Percentiles rank a stretch among this genome's conserved stretches.
Conservation (phyloP, 805 yeast genomes). For the Candida sanyiensis region DNA sequence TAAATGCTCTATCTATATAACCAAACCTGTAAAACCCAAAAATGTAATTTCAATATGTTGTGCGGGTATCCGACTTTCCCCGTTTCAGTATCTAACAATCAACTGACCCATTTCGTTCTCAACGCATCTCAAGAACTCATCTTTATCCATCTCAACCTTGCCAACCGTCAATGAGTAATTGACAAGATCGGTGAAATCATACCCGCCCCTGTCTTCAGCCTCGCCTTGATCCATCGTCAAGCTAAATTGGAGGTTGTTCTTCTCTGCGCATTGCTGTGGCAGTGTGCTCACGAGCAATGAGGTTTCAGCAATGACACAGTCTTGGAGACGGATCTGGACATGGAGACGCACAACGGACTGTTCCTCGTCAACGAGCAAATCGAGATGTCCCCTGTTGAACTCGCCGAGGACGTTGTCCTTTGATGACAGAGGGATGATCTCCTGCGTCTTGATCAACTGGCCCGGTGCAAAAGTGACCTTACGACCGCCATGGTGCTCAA, state of each 20-base stretch:
- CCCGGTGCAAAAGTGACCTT: constrained; percentile 1
- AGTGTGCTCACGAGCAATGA: constrained; percentile 1
- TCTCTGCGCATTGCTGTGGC: not conserved
- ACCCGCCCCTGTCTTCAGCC: constrained; percentile 9
- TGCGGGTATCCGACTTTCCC: too few relatives aligned
- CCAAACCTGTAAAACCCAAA: too few relatives aligned
- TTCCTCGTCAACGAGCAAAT: constrained; percentile 15
- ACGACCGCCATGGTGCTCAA: too few relatives aligned
- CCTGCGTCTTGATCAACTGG: constrained; percentile 6
- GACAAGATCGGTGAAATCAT: constrained; percentile 10
- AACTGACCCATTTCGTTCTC: constrained; percentile 8
- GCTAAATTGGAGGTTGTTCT: not conserved
- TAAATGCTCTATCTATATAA: too few relatives aligned
- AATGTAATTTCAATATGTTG: too few relatives aligned
- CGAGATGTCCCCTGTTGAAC: constrained; percentile 10
- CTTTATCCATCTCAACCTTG: constrained; percentile 1
- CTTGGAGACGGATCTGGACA: constrained; percentile 6
- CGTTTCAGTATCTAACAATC: constrained; percentile 9
- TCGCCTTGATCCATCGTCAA: constrained; percentile 6
- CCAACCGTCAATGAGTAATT: constrained; percentile 10
- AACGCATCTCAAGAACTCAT: constrained; percentile 5
- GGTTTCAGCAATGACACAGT: constrained; percentile 9
- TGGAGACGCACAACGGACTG: constrained; percentile 11
- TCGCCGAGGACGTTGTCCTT: constrained; percentile 2
- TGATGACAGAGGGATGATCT: constrained; percentile 3